Evolutionary conservation across 495 filamentous ascomycete species (phyloP).

Genomic region (Hypomontagnella monticulosa): DNA sequence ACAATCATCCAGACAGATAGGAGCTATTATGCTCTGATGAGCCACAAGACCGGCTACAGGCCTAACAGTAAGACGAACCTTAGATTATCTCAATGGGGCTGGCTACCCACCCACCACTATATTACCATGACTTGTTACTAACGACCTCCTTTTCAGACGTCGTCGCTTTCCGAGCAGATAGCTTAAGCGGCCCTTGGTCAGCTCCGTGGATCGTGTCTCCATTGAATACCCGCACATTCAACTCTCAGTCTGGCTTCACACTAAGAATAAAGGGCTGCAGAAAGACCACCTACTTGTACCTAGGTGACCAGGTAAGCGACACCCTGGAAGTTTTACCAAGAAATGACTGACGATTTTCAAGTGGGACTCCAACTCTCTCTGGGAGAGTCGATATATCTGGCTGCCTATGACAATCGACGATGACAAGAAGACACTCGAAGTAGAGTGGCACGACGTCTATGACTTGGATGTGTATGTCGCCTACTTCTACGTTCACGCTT

Average conservation of each 20-base stretch:
- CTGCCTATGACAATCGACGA: slow-evolving; percentile 58
- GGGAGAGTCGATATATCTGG: slow-evolving; percentile 64
- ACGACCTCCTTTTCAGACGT: slow-evolving; percentile 44
- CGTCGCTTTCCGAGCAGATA: slow-evolving; percentile 58
- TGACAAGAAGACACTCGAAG: slow-evolving; percentile 46
- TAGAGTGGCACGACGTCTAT: slow-evolving; percentile 57
- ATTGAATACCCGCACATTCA: slow-evolving; percentile 60
- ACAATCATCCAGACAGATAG: slow-evolving; percentile 56
- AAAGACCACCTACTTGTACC: slow-evolving; percentile 61
- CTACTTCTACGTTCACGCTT: neutral
- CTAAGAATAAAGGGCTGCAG: slow-evolving; percentile 56
- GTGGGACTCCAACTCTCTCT: slow-evolving; percentile 63
- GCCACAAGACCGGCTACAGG: slow-evolving; percentile 59
- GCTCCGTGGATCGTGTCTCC: slow-evolving; percentile 60
- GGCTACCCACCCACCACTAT: too few relatives aligned
- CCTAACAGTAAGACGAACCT: slow-evolving; percentile 51
- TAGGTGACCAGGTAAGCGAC: slow-evolving; percentile 53
- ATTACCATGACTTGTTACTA: neutral
- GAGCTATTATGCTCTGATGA: slow-evolving; percentile 58
- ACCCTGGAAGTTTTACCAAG: neutral
- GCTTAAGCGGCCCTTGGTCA: slow-evolving; percentile 60
- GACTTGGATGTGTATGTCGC: slow-evolving; percentile 52
- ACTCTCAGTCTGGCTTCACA: slow-evolving; percentile 62
- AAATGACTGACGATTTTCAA: slow-evolving; percentile 18
- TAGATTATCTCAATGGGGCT: too few relatives aligned